Evolutionary conservation across 768 basidiomycete species (phyloP).

Genomic region (Lactarius akahatsu): DNA sequence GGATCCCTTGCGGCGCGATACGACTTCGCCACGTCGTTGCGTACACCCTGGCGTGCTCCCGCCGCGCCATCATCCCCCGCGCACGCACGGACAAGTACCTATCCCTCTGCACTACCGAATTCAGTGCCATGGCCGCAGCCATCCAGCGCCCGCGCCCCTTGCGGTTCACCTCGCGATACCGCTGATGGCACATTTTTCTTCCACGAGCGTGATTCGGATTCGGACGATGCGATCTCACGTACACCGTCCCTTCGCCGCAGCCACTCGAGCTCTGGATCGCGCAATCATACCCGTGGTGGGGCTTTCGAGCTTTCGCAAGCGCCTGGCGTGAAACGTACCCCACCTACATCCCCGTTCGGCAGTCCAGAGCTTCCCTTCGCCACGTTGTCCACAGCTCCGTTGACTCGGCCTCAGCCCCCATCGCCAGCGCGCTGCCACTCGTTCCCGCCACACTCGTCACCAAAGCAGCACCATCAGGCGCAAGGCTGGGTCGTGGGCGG

Average conservation of each 20-base stretch:
- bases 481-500: constrained; percentile 8
- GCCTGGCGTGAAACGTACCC: constrained; percentile 20
- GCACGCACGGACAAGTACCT: constrained; percentile 47
- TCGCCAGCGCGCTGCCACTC: constrained; percentile 22
- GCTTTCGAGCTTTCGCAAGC: constrained; percentile 12
- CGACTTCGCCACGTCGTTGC: constrained; percentile 54
- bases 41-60: constrained; percentile 45
- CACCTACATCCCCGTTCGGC: constrained; percentile 23
- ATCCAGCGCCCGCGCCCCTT: neutral
- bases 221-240: constrained; percentile 22
- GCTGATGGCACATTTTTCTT: constrained; percentile 3
- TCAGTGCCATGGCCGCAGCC: constrained; percentile 43
- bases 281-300: constrained; percentile 26
- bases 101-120: constrained; percentile 42
- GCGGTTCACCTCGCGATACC: constrained; percentile 16
- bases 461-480: neutral
- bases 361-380: constrained; percentile 12
- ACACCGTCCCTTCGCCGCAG: constrained; percentile 22
- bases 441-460: constrained; percentile 25
- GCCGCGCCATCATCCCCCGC: constrained; percentile 30
- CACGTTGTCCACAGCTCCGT: constrained; percentile 1
- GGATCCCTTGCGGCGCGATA: constrained; percentile 54
- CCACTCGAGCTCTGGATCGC: constrained; percentile 10
- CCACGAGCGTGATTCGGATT: constrained; percentile 24
- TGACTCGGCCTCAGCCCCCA: constrained; percentile 15